Evolutionary conservation across 768 basidiomycete genomes (phyloP).

Genomic region (Tulasnella sp.): DNA sequence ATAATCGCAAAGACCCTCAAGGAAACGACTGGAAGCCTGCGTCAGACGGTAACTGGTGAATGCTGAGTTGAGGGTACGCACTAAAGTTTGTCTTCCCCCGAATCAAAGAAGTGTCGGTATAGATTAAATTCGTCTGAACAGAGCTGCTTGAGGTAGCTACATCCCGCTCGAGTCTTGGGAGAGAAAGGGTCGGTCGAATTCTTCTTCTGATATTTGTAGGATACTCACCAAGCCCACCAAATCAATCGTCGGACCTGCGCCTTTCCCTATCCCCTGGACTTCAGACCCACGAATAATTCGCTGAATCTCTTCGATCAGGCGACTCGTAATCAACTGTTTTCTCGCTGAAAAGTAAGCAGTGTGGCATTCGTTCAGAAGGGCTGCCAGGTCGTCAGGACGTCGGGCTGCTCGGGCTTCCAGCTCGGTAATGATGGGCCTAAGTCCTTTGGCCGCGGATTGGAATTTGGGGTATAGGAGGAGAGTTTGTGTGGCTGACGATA

Average conservation of each 20-base stretch:
- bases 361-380: constrained; percentile 83
- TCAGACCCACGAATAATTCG: constrained; percentile 45
- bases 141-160: constrained; percentile 86
- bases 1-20: constrained; percentile 88
- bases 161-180: constrained; percentile 79
- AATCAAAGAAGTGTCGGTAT: constrained; percentile 80
- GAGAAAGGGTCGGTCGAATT: not conserved
- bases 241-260: constrained; percentile 69
- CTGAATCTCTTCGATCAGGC: constrained; percentile 76
- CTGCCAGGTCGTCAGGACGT: constrained; percentile 80
- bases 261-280: not conserved
- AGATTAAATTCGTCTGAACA: constrained; percentile 87
- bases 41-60: not conserved
- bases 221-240: constrained; percentile 77
- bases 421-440: constrained; percentile 77
- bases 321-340: constrained; percentile 63
- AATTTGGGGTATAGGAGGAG: constrained; percentile 92
- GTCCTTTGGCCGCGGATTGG: constrained; percentile 60
- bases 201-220: not conserved
- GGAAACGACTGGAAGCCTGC: constrained; percentile 58
- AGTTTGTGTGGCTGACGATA: constrained; percentile 72
- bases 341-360: constrained; percentile 74
- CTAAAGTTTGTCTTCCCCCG: constrained; percentile 75
- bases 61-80: constrained; percentile 39
- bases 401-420: constrained; percentile 71